Evolutionary conservation across 371 early-diverging fungal genomes (phyloP).

Genomic region (Mucor circinelloides): DNA sequence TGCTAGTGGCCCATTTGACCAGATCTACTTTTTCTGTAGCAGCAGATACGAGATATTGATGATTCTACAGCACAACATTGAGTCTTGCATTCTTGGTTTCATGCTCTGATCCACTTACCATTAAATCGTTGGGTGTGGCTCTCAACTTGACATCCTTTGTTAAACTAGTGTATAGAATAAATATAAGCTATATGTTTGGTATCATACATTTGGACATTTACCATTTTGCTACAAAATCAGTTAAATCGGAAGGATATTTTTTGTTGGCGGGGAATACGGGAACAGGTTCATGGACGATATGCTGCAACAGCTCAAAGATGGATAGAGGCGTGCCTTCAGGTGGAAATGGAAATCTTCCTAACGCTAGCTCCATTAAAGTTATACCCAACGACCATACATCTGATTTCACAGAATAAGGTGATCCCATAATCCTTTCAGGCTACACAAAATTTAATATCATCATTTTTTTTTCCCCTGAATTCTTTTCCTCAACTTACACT

Average conservation of each 20-base stretch:
- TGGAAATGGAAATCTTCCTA: conserved; percentile 90
- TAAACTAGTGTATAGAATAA: conserved; percentile 45
- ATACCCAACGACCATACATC: conserved; percentile 97
- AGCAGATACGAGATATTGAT: conserved; percentile 56
- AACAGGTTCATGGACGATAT: conserved; percentile 89
- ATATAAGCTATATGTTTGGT: neutral
- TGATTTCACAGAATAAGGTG: conserved; percentile 87
- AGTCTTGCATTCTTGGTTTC: conserved; percentile 24
- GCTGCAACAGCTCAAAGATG: conserved; percentile 91
- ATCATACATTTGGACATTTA: conserved; percentile 24
- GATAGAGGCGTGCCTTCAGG: conserved; percentile 75
- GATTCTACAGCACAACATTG: conserved; percentile 42
- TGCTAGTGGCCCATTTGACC: conserved; percentile 50
- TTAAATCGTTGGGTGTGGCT: conserved; percentile 75
- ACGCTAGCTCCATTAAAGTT: conserved; percentile 90
- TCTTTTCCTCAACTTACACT: conserved; percentile 62
- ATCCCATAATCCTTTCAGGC: conserved; percentile 96
- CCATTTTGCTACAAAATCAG: conserved; percentile 80
- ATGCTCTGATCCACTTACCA: conserved; percentile 41
- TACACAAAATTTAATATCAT: conserved; percentile 22
- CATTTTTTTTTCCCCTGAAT: too few species aligned
- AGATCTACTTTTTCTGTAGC: conserved; percentile 60
- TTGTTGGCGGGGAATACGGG: conserved; percentile 76
- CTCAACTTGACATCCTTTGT: conserved; percentile 75
- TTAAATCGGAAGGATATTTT: conserved; percentile 72